Base-by-base conservation (phyloP, 352 stramenopile species). In the Pythium rishiriense region DNA sequence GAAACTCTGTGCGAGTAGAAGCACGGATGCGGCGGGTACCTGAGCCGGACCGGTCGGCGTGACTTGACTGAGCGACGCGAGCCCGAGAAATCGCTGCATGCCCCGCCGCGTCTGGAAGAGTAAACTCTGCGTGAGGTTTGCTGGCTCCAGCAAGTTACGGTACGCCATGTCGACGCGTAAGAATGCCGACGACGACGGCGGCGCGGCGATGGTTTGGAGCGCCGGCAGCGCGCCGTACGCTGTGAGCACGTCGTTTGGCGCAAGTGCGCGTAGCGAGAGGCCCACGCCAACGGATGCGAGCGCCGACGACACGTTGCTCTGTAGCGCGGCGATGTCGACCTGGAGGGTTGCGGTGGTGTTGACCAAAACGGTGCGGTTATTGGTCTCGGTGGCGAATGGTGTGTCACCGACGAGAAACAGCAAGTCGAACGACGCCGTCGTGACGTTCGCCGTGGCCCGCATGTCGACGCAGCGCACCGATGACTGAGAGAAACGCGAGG, bases 91-190 rank as follows among this genome's bases (percentile, higher is more conserved):
- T 4, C 73, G 66, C 3, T 63, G 56, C 22, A 88, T 55, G 19
- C 71, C 79, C 10, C 69, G 75, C 26, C 78, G 79, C 3, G 72
- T 73, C 72, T 86, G 77, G 60, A 75, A 87, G 29, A 85, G 58
- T 1, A 82, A 37, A 21, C 66, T 73, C 28, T 72, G 75, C 15
- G 62, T 53, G 19, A 88, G 56, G 54, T 81, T 79, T 0, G 19
- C 2, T 3, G 70, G 62, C 14, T 72, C 57, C 3, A 74, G 73
- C 11, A 87, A 49, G 54, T 87, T 85, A 33, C 75, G 68, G 24
- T 80, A 84, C 33, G 63, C 58, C 15, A 85, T 64, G 39, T 74
- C 71, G 15, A 84, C 69, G 0, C 60, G 62, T 59, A 88, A 50
- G 48, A 80, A 87, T 14, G 62, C 50, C 0, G 62, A 31, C 1